Evolutionary conservation across 2,329 filamentous ascomycete species (phyloP).

Genomic region (Ophiostoma montium): DNA sequence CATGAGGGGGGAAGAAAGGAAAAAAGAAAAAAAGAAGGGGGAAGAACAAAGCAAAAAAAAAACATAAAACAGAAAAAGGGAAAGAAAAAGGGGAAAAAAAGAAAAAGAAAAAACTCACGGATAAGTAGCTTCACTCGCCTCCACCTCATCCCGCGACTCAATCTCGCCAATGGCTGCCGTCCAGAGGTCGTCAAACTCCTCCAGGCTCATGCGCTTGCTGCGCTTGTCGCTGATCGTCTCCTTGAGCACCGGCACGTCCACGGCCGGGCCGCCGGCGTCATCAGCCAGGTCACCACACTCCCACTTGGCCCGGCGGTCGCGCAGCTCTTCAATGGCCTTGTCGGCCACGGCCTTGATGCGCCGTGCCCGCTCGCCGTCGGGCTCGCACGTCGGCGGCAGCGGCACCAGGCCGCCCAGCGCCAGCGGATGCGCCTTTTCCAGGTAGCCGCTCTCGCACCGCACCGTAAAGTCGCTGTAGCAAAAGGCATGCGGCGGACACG

Average conservation of each 20-base stretch:
- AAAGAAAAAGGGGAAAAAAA: background rate
- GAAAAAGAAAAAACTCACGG: conserved; percentile 34
- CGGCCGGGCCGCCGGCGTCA: conserved; percentile 43
- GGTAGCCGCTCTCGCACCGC: conserved; percentile 74
- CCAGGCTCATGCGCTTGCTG: conserved; percentile 68
- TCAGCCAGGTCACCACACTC: conserved; percentile 68
- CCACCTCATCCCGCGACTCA: conserved; percentile 45
- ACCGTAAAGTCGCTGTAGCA: conserved; percentile 69
- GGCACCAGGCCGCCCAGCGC: conserved; percentile 70
- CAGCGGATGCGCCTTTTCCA: conserved; percentile 72
- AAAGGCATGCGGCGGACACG: conserved; percentile 78
- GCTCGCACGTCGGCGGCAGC: conserved; percentile 80
- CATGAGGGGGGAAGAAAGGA: background rate
- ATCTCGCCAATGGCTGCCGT: conserved; percentile 60
- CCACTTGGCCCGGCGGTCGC: conserved; percentile 72
- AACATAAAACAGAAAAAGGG: background rate
- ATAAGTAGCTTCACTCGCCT: conserved; percentile 26
- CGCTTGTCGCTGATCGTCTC: conserved; percentile 59
- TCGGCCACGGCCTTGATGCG: conserved; percentile 80
- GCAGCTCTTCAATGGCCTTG: conserved; percentile 71
- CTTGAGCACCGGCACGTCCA: conserved; percentile 62
- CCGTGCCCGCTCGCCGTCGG: conserved; percentile 82
- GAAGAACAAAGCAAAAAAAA: conserved; percentile 16
- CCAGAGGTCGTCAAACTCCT: conserved; percentile 88
- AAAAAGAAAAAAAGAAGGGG: background rate